phyloP scores from a whole-genome alignment of 164 flowering plant genomes.

The Buxus sempervirens region DNA sequence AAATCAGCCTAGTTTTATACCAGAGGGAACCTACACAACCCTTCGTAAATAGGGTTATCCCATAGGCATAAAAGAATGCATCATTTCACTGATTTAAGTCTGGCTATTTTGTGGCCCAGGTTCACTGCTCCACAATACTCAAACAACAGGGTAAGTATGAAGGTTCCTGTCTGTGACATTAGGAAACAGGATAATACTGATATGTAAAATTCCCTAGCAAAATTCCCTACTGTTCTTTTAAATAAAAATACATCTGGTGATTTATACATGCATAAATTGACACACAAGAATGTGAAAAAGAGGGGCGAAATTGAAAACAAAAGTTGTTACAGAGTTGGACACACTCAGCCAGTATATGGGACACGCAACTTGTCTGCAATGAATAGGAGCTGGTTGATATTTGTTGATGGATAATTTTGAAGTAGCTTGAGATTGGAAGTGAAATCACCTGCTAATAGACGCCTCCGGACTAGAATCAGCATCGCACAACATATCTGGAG shows the following conservation, averaged over 20 bases:
- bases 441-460: conserved; percentile 96
- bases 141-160: background rate
- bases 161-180: background rate
- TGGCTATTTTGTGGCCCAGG: background rate
- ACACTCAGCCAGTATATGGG: conserved; percentile 26
- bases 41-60: too few species aligned
- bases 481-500: conserved; percentile 92
- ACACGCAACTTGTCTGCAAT: conserved; percentile 84
- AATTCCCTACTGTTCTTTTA: background rate
- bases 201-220: too few species aligned
- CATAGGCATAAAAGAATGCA: too few species aligned
- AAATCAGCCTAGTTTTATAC: too few species aligned
- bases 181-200: background rate
- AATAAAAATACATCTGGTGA: conserved; percentile 32
- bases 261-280: conserved; percentile 19
- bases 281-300: conserved; percentile 3
- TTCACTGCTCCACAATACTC: background rate
- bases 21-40: too few species aligned
- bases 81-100: too few species aligned
- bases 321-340: too few species aligned
- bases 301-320: background rate
- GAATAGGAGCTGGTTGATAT: conserved; percentile 84
- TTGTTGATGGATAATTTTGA: conserved; percentile 83
- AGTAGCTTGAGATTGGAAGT: conserved; percentile 89
- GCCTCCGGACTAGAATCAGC: conserved; percentile 79